These are phyloP conservation scores for Leccinum huronense DNA, from an alignment of 1,284 basidiomycete species.

Conservation along the genomic window DNA sequence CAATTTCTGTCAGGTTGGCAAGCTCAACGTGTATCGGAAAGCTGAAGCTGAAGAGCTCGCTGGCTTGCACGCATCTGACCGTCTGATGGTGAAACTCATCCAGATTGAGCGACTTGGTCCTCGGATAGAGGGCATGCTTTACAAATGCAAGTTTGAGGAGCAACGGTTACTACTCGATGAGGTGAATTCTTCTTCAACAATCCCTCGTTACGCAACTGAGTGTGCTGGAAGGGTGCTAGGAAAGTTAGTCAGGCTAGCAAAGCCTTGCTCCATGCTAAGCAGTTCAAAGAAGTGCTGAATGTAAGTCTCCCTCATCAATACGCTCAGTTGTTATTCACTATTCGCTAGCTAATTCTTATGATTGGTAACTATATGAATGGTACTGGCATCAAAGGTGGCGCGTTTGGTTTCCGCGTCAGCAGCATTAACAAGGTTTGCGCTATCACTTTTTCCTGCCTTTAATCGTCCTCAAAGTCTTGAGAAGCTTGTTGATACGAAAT, in stretches of 20 bases:
- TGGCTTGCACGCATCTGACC: constrained; percentile 89
- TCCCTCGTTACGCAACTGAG: constrained; percentile 13
- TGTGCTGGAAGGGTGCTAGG: constrained; percentile 60
- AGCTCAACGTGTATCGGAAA: constrained; percentile 89
- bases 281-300: constrained; percentile 85
- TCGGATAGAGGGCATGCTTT: constrained; percentile 93
- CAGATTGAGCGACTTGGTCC: constrained; percentile 92
- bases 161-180: constrained; percentile 73
- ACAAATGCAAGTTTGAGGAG: constrained; percentile 83
- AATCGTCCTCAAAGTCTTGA: constrained; percentile 7
- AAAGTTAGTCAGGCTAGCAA: constrained; percentile 81
- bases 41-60: constrained; percentile 86
- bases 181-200: constrained; percentile 38
- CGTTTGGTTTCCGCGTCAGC: constrained; percentile 95
- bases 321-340: constrained; percentile 17
- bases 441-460: not conserved
- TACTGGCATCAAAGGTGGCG: constrained; percentile 93
- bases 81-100: constrained; percentile 95
- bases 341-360: constrained; percentile 78
- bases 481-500: constrained; percentile 96
- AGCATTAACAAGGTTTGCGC: constrained; percentile 88
- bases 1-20: constrained; percentile 62
- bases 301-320: constrained; percentile 43
- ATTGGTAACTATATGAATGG: constrained; percentile 99
- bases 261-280: constrained; percentile 71